These are phyloP conservation scores for Kwoniella sp. DNA, from an alignment of 768 basidiomycete species.

Conservation along the genomic window DNA sequence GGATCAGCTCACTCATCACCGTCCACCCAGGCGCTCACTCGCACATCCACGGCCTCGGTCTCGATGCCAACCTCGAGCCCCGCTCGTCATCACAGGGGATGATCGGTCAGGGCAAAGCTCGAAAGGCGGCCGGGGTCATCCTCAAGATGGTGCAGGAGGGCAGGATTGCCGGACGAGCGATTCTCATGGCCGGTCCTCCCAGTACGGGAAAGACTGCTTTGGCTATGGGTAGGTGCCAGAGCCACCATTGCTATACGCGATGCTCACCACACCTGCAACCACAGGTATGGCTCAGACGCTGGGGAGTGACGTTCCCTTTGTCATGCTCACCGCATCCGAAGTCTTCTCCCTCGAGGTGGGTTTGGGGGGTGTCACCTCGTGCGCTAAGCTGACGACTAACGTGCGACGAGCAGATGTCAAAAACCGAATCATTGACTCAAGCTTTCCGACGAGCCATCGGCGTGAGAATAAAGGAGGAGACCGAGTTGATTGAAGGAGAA, in stretches of 20 bases:
- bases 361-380: background rate
- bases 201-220: constrained; percentile 98
- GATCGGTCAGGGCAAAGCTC: constrained; percentile 93
- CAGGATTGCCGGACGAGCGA: constrained; percentile 88
- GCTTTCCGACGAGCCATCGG: constrained; percentile 94
- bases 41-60: constrained; percentile 90
- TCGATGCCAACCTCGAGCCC: constrained; percentile 84
- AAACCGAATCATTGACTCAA: constrained; percentile 96
- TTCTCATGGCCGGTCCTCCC: constrained; percentile 95
- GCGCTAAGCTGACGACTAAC: background rate
- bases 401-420: constrained; percentile 66
- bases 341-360: constrained; percentile 78
- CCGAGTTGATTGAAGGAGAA: constrained; percentile 94
- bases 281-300: constrained; percentile 93
- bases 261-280: background rate
- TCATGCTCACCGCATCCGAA: constrained; percentile 95
- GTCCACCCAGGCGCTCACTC: constrained; percentile 53
- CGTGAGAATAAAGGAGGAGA: constrained; percentile 94
- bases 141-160: constrained; percentile 98
- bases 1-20: background rate
- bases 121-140: constrained; percentile 96
- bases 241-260: background rate
- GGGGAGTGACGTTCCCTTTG: constrained; percentile 92
- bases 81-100: constrained; percentile 81
- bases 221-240: constrained; percentile 69